Conservation (phyloP, 768 basidiomycete genomes). For the Leucogyrophana mollusca region DNA sequence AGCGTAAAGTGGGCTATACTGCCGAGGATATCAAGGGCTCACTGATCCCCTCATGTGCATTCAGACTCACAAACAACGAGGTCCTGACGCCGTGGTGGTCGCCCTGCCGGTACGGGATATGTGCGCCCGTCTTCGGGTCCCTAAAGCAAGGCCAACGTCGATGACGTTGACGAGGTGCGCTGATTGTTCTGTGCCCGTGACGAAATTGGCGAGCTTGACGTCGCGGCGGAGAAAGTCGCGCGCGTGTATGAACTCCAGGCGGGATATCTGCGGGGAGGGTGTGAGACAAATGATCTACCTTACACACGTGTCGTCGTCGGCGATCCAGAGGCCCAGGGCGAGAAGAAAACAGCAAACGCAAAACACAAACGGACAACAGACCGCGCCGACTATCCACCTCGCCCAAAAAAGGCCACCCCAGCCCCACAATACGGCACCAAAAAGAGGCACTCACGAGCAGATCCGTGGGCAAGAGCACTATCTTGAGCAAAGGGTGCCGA, state of each 20-base stretch:
- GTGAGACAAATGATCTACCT: neutral
- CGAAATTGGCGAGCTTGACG: slow-evolving; percentile 98
- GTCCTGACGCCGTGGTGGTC: slow-evolving; percentile 81
- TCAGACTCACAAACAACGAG: slow-evolving; percentile 70
- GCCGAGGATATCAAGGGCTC: slow-evolving; percentile 28
- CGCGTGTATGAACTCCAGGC: no score
- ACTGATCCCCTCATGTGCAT: slow-evolving; percentile 76
- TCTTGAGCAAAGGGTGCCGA: slow-evolving; percentile 91
- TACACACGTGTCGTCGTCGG: neutral
- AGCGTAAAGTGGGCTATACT: slow-evolving; percentile 5
- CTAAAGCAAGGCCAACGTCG: slow-evolving; percentile 84
- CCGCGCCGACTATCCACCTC: slow-evolving; percentile 16
- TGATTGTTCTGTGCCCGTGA: slow-evolving; percentile 83
- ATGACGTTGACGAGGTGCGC: slow-evolving; percentile 85
- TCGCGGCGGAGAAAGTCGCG: slow-evolving; percentile 95
- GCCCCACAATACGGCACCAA: slow-evolving; percentile 18
- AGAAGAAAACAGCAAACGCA: neutral
- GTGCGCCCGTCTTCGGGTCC: slow-evolving; percentile 59
- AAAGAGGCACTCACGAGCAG: slow-evolving; percentile 72
- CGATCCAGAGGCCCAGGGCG: neutral
- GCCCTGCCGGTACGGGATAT: slow-evolving; percentile 73
- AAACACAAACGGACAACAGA: no score
- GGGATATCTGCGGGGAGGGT: no score
- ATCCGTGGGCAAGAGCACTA: slow-evolving; percentile 89
- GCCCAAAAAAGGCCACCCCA: neutral